Conservation (phyloP, 371 early-diverging fungal genomes). For the Batrachochytrium dendrobatidis region DNA sequence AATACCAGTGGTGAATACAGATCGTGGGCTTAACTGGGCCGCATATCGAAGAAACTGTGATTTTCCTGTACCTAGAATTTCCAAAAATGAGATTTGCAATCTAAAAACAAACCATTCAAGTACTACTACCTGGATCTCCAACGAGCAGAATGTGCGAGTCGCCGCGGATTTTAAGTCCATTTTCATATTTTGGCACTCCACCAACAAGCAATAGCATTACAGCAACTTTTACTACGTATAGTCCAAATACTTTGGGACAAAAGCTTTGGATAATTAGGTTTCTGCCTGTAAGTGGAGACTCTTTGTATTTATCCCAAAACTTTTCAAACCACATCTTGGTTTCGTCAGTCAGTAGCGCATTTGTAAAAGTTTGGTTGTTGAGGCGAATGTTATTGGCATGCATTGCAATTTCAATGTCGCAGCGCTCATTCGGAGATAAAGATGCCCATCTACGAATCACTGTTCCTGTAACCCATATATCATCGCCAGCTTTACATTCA, state of each 20-base stretch:
- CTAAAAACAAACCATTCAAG: too few relatives aligned
- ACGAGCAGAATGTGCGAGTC: constrained; percentile 72
- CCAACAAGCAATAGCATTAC: constrained; percentile 57
- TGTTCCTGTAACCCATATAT: constrained; percentile 46
- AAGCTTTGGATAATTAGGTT: constrained; percentile 49
- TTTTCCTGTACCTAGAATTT: constrained; percentile 81
- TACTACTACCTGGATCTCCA: constrained; percentile 70
- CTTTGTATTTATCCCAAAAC: constrained; percentile 41
- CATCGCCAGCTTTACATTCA: constrained; percentile 58
- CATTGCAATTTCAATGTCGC: constrained; percentile 51
- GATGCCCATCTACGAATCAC: constrained; percentile 45
- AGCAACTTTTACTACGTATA: constrained; percentile 55
- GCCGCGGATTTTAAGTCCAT: constrained; percentile 57
- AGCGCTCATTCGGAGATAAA: constrained; percentile 36
- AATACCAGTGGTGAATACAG: constrained; percentile 71
- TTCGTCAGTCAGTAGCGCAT: constrained; percentile 41
- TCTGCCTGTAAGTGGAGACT: constrained; percentile 21
- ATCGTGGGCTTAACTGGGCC: constrained; percentile 48
- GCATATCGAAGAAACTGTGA: constrained; percentile 69
- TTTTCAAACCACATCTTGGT: constrained; percentile 37
- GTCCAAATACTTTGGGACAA: constrained; percentile 57
- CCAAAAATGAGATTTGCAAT: constrained; percentile 28
- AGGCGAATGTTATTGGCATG: constrained; percentile 52
- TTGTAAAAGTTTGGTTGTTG: constrained; percentile 41
- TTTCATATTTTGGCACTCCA: constrained; percentile 44